Conservation (phyloP, 1,284 basidiomycete species). For the Papiliotrema flavescens region DNA sequence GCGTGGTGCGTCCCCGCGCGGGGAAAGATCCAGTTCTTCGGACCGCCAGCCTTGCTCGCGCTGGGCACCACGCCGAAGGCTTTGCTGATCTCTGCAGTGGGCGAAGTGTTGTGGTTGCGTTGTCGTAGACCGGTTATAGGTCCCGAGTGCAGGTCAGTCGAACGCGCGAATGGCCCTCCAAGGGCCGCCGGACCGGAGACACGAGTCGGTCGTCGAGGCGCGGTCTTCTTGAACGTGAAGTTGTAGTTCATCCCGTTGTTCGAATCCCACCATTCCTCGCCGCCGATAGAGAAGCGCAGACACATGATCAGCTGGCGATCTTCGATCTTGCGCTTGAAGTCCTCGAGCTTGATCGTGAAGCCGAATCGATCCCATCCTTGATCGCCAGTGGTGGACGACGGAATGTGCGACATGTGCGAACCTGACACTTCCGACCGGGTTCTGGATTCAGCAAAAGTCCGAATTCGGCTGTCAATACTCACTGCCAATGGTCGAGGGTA, state of each 20-base stretch:
- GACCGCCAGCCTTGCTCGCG: conserved; percentile 9
- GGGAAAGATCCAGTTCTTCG: conserved; percentile 38
- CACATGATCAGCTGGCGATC: conserved; percentile 65
- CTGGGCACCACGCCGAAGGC: conserved; percentile 20
- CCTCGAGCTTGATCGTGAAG: conserved; percentile 64
- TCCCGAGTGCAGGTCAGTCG: conserved; percentile 5
- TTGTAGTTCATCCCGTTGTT: conserved; percentile 51
- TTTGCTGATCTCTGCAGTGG: conserved; percentile 22
- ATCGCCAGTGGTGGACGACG: conserved; percentile 42
- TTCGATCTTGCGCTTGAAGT: conserved; percentile 65
- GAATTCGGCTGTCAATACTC: conserved; percentile 16
- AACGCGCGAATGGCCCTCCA: conserved; percentile 12
- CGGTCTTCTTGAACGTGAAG: conserved; percentile 49
- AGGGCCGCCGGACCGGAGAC: conserved; percentile 18
- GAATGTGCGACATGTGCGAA: conserved; percentile 48
- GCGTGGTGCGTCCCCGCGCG: conserved; percentile 12
- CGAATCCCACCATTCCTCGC: conserved; percentile 53
- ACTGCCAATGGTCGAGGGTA: conserved; percentile 57
- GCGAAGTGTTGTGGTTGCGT: conserved; percentile 10
- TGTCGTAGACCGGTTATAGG: conserved; percentile 23
- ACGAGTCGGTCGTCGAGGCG: conserved; percentile 20
- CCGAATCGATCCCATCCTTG: conserved; percentile 53
- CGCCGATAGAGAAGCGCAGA: conserved; percentile 56
- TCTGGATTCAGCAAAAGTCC: conserved; percentile 22
- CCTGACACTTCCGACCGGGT: conserved; percentile 55